Evolutionary conservation across 768 basidiomycete species (phyloP), one percentile per base, ranked within the genome.

Genomic region (Boletus tomentosulus): DNA sequence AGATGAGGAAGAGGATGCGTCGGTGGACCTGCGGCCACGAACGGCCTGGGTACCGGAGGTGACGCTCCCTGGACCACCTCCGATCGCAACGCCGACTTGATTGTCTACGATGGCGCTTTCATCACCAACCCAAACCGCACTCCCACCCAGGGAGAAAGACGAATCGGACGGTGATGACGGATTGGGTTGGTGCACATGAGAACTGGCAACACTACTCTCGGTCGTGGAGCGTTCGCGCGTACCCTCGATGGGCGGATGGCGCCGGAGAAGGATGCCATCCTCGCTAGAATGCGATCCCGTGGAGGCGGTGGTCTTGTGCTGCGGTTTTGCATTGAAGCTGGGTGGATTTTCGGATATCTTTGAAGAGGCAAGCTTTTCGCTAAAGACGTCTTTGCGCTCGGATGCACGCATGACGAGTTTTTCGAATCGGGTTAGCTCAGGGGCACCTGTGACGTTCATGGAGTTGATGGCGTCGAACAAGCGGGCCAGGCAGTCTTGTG

Each of bases 381-480:
- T 75, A 66, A 98, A 95, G 42, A 97, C 79, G 66, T 98, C 95
- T 67, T 91, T 93, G 31, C 93, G 81, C 56, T 98, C 95, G 13
- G 89, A 91, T 1, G 84, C 80, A 28, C 95, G 89, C 80, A 98
- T 85, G 54, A 99, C 79, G 50, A 93, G 74, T 60, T 92, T 92
- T 73, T 99, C 97, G 57, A 79, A 75, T 28, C 90, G 83, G 5
- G 85, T 86, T 42, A 99, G 74, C 5, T 75, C 68, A 2, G 97
- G 97, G 25, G 89, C 84, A 9, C 77, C 79, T n/a, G 85, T 79
- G 19, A 92, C 75, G 63, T 96, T 84, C 81, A 98, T 92, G 6
- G 89, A 84, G 67, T 98, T 98, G 57, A 98, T 86, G 5, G 94
- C 85, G 60, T 96, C 91, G 67, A 93, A 98, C 3, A 99, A 78